Evolutionary conservation across 2,329 filamentous ascomycete genomes (phyloP).

Genomic region (Phialophora tarda): DNA sequence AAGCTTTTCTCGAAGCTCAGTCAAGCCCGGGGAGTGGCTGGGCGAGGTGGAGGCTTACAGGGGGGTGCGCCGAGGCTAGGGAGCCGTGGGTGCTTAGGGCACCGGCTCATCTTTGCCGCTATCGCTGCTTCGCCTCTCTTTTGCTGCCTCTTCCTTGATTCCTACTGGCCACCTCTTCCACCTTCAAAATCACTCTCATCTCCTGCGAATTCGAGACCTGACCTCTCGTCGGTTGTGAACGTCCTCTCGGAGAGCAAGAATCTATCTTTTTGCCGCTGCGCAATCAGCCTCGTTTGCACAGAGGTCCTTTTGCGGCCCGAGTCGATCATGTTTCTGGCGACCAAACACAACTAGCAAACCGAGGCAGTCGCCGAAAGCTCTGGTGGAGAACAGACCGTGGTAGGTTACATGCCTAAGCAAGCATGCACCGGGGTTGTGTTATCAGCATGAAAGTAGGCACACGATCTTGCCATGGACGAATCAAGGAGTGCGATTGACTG

Average conservation of each 20-base stretch:
- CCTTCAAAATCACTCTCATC: slow-evolving; percentile 12
- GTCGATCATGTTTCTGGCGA: not conserved
- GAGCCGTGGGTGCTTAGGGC: not conserved
- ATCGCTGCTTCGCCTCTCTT: slow-evolving; percentile 4
- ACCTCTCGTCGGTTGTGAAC: not conserved
- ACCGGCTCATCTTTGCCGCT: not conserved
- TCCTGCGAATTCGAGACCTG: not conserved
- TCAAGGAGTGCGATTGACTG: slow-evolving; percentile 10
- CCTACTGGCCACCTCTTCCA: slow-evolving; percentile 5
- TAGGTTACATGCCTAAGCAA: slow-evolving; percentile 17
- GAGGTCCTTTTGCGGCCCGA: slow-evolving; percentile 4
- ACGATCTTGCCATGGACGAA: slow-evolving; percentile 20
- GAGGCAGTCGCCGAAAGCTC: slow-evolving; percentile 19
- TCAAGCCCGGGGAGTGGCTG: slow-evolving; percentile 3
- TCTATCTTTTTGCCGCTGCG: not conserved
- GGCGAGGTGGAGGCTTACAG: not conserved
- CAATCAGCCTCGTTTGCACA: not conserved
- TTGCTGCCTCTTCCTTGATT: slow-evolving; percentile 5
- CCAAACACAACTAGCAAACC: not conserved
- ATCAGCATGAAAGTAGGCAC: slow-evolving; percentile 17
- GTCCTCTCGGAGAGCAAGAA: not conserved
- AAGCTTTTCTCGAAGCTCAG: slow-evolving; percentile 23
- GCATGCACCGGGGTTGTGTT: slow-evolving; percentile 3
- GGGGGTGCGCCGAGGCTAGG: not conserved
- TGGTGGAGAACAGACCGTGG: slow-evolving; percentile 13